phyloP scores from a whole-genome alignment of 129 eudicot genomes.

The Lonicera japonica region DNA sequence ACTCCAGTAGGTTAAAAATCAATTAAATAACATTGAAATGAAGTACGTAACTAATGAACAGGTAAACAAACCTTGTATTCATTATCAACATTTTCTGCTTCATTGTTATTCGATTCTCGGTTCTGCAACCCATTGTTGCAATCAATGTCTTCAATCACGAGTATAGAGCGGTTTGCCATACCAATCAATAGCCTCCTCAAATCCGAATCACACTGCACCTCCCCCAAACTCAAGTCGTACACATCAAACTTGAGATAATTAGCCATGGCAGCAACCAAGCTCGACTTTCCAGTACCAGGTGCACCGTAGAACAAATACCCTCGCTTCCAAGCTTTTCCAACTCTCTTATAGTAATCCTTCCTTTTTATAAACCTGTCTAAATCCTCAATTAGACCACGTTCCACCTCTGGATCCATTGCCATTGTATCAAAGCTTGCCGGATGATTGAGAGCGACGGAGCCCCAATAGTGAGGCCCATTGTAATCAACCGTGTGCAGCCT shows the following conservation, averaged over 20 bases:
- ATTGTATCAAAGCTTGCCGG: conserved; percentile 51
- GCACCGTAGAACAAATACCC: conserved; percentile 67
- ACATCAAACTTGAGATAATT: conserved; percentile 62
- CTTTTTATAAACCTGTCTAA: conserved; percentile 36
- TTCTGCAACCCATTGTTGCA: conserved; percentile 48
- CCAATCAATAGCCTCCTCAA: conserved; percentile 55
- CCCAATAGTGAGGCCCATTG: conserved; percentile 50
- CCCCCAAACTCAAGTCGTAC: conserved; percentile 59
- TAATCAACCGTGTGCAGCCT: conserved; percentile 54
- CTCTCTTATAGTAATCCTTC: conserved; percentile 55
- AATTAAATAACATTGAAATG: no score
- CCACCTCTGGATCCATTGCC: conserved; percentile 46
- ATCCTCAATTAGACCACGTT: conserved; percentile 39
- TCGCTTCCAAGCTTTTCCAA: conserved; percentile 73
- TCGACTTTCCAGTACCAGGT: conserved; percentile 75
- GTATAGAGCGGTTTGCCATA: conserved; percentile 40
- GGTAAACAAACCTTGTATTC: conserved; percentile 36
- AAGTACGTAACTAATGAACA: no score
- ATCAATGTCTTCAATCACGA: conserved; percentile 68
- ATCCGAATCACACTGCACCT: conserved; percentile 53
- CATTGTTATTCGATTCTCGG: conserved; percentile 23
- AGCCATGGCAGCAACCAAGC: conserved; percentile 82
- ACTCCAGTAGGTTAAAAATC: background rate
- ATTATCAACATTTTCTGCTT: no score
- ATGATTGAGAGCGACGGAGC: conserved; percentile 54